Base-by-base conservation (phyloP, 108 stramenopile species). In the Cyclostephanos tholiformis region DNA sequence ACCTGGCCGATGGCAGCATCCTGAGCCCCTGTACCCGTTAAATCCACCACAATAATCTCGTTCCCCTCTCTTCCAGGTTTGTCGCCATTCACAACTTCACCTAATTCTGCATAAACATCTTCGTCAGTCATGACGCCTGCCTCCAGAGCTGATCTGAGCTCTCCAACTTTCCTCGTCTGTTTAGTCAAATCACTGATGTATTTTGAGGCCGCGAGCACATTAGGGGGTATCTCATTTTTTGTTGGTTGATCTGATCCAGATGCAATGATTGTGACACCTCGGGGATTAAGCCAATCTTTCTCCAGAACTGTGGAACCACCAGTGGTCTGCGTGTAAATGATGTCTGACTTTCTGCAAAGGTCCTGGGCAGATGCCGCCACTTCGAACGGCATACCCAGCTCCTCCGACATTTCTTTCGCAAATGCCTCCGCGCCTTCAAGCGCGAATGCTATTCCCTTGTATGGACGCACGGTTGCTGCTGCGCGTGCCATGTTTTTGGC, bases 21-120 rank as follows among this genome's bases (percentile, higher is more conserved):
- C 73, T 97, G 97, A 23, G 97, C 97, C 6, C 97, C 91, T 4
- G 97, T 97, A n/a, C 97, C 97, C 10, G 97, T 97, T 56, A 97
- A 82, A 80, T 97, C 97, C 16, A 97, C 97, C 7, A 97, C 93
- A 80, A 97, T 96, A 14, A 97, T 85, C 81, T 97, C 97, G 56
- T 96, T 91, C 36, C 91, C 92, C 75, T 88, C 93, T 59, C 97
- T 65, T 50, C 97, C 97, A 6, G 88, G 69, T 76, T 96, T 96
- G 39, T 76, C 84, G 27, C 97, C 97, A 83, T 94, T 95, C 29
- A 97, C 97, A 59, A 97, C 77, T 60, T 97, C 91, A 27, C 97
- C 97, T 20, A 97, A 76, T 75, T 97, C 97, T 1, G 92, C 93
- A 82, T 97, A 87, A 6, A 97, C 97, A 82, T 97, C 97, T 27